Evolutionary conservation across 176 grass and related monocot genomes (phyloP), one percentile per base, ranked within the genome.

Genomic region (Aegilops tauschii): DNA sequence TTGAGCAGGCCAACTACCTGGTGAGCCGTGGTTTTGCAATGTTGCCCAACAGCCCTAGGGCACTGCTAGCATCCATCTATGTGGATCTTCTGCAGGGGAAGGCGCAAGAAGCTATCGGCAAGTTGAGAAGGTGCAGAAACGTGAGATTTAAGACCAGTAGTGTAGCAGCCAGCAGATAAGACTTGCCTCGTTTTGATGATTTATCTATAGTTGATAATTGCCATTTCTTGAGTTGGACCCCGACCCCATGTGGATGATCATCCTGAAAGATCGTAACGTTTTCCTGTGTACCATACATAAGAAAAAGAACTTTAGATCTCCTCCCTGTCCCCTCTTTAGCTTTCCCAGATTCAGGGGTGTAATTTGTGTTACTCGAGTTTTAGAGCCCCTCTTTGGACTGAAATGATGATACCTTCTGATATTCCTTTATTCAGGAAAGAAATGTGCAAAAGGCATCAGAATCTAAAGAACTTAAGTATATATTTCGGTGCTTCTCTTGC

Each of bases 41-140:
- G 30, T 61, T 93, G 73, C 95, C 95, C 70, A 81, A 93, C 78
- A 92, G 89, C 58, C 85, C 93, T 29, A 90, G 91, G 82, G 92
- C 88, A 82, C 45, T 96, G 73, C 89, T 99, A 63, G 92, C 92
- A 52, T 87, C 90, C 45, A 62, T 96, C 21, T 99, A 94, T 86
- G 65, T 99, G 79, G 97, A 99, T 83, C 94, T 99, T 91, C 85
- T 93, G 36, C 89, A 85, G 61, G 94, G 90, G 30, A 96, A 91
- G 72, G 30, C 77, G n/a, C 89, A 88, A 88, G 92, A 94, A 11
- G 94, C 94, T 68, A 70, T 93, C 27, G 12, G 29, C 37, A 99
- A 96, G 83, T 90, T 99, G 88, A 90, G 85, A 87, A 88, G 84
- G 77, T 93, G 94, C 89, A 93, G 89, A 82, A 87, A 78, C 80